Evolutionary conservation across 169 alveolate genomes (phyloP), one percentile per base, ranked within the genome.

Genomic region (Eimeria praecox): DNA sequence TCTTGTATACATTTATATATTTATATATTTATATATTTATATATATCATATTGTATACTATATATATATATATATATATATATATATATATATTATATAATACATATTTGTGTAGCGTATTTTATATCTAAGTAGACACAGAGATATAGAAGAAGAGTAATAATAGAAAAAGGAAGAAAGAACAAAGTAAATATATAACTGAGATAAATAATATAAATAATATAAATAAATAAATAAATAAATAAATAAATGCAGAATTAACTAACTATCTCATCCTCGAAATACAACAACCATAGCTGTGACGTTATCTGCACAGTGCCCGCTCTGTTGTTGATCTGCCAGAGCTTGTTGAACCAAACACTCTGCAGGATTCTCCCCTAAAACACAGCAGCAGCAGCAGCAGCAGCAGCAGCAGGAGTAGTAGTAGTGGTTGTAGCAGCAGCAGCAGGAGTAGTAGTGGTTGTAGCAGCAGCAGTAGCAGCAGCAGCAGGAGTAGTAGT

Each of bases 321-420:
- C 71, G 3, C 95, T 71, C 40, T 59, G 40, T 85, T 87, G 92
- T 77, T 94, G 95, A 69, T 94, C 94, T 40, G 87, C 73, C 66
- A 75, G 46, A 12, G 95, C 92, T n/a, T 64, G 73, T 66, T 87
- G 49, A 56, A 94, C 96, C 66, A 94, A 87, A 33, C 95, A 93
- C 92, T 87, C 88, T 8, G 96, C 54, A 38, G 85, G 62, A 38
- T 62, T 40, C 73, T 71, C 35, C 54, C 97, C 33, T 20, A n/a
- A n/a, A n/a, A n/a, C n/a, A n/a, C n/a, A 24, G 22, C 9, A 62
- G 73, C 27, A 27, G 22, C 27, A 62, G 82, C 82, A 33, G 40
- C 82, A 33, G 20, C 82, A 33, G 40, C 46, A 38, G 20, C 24
- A 27, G n/a, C 52, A 33, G 44, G 46, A 30, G 22, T 30, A 8